Evolutionary conservation across 768 basidiomycete species (phyloP).

Genomic region (Tricholomella constricta): DNA sequence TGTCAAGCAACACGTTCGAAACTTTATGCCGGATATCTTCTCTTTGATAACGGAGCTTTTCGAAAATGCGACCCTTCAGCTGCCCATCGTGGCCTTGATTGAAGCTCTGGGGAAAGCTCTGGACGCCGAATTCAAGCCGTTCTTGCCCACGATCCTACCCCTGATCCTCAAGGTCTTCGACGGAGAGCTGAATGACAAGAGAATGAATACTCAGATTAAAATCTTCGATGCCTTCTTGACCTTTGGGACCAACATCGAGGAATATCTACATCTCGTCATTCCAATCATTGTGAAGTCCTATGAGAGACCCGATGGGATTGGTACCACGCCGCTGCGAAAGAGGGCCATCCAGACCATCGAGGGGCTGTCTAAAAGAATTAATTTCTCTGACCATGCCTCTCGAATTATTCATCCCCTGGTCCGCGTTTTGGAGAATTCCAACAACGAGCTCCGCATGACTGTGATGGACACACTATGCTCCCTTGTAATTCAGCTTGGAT

Average conservation of each 20-base stretch:
- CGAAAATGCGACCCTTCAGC: slow-evolving; percentile 81
- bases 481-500: slow-evolving; percentile 88
- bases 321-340: slow-evolving; percentile 73
- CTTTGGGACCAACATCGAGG: slow-evolving; percentile 95
- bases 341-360: slow-evolving; percentile 91
- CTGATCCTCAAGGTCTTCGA: slow-evolving; percentile 90
- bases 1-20: slow-evolving; percentile 96
- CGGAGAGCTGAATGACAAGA: slow-evolving; percentile 80
- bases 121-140: slow-evolving; percentile 97
- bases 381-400: slow-evolving; percentile 97
- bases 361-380: slow-evolving; percentile 86
- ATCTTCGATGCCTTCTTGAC: slow-evolving; percentile 94
- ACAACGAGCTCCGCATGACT: slow-evolving; percentile 78
- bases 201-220: slow-evolving; percentile 78
- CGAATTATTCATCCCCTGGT: slow-evolving; percentile 95
- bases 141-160: slow-evolving; percentile 87
- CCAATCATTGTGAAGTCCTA: slow-evolving; percentile 92
- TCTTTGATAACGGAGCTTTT: slow-evolving; percentile 86
- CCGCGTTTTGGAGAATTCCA: slow-evolving; percentile 73
- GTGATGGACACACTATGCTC: slow-evolving; percentile 95
- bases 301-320: slow-evolving; percentile 66
- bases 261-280: slow-evolving; percentile 95
- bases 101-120: slow-evolving; percentile 92
- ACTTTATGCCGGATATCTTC: slow-evolving; percentile 86
- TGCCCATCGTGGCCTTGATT: slow-evolving; percentile 89